Percentiles rank a stretch among this genome's conserved stretches.
Conservation (phyloP, 306 rosid species). For the Rosa lucieae region DNA sequence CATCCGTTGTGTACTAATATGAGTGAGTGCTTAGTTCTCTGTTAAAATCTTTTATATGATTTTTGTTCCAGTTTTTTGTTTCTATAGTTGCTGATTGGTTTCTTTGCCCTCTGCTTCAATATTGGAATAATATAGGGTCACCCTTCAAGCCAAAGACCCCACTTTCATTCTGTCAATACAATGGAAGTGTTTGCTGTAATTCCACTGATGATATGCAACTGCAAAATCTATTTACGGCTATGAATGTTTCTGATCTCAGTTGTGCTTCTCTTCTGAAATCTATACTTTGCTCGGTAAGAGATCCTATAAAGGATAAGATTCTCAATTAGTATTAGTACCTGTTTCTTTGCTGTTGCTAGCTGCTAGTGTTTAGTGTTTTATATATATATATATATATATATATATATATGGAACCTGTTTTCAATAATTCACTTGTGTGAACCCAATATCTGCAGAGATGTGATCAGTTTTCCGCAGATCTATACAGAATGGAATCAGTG, state of each 20-base stretch:
- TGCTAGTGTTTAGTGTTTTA: neutral
- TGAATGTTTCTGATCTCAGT: constrained; percentile 23
- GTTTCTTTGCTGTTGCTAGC: neutral
- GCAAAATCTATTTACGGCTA: constrained; percentile 13
- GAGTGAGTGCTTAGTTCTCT: constrained; percentile 23
- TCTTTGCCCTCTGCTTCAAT: neutral
- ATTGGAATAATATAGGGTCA: constrained; percentile 25
- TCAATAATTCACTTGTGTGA: neutral
- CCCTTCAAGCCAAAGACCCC: constrained; percentile 24
- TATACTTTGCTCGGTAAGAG: constrained; percentile 38
- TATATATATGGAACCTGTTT: neutral
- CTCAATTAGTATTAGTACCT: neutral
- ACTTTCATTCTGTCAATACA: constrained; percentile 42
- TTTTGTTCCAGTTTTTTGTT: constrained; percentile 5
- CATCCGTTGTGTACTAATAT: constrained; percentile 37
- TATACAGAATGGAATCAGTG: constrained; percentile 26
- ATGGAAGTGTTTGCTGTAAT: constrained; percentile 41
- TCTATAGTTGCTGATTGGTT: neutral
- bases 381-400: no score
- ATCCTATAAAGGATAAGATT: neutral
- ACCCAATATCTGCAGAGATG: constrained; percentile 26
- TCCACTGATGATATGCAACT: constrained; percentile 31
- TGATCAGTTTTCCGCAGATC: constrained; percentile 34
- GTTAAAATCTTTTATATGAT: neutral
- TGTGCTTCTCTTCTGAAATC: constrained; percentile 38